A percentile compares a stretch with the other conserved stretches of the same genome.
Conservation (phyloP, 1,284 basidiomycete species). For the Tilletia walkeri region DNA sequence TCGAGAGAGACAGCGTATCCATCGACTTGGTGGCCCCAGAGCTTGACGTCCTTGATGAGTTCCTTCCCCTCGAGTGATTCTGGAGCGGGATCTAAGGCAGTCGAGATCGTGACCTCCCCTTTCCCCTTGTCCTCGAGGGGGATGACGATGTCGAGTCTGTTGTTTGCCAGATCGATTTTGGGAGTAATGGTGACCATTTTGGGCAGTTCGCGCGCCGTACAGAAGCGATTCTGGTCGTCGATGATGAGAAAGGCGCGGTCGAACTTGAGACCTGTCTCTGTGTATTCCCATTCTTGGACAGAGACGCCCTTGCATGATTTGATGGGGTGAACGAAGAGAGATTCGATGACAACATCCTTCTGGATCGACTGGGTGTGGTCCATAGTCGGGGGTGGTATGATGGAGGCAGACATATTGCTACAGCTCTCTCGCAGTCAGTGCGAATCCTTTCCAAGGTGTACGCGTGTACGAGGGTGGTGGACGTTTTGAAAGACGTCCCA, state of each 20-base stretch:
- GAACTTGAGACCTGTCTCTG: conserved; percentile 38
- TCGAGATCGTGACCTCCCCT: conserved; percentile 28
- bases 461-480: no score
- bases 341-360: conserved; percentile 26
- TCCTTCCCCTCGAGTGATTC: conserved; percentile 31
- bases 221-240: conserved; percentile 39
- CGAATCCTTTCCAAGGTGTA: no score
- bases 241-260: conserved; percentile 52
- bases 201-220: conserved; percentile 45
- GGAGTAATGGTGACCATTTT: conserved; percentile 49
- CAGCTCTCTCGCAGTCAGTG: no score
- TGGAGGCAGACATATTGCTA: not conserved
- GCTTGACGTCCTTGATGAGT: conserved; percentile 38
- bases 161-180: conserved; percentile 27
- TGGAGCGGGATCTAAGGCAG: conserved; percentile 31
- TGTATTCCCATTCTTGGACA: conserved; percentile 34
- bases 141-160: conserved; percentile 37
- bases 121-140: conserved; percentile 34
- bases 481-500: no score
- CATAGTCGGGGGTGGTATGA: conserved; percentile 15
- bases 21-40: conserved; percentile 39
- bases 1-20: conserved; percentile 42
- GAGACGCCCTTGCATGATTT: conserved; percentile 46
- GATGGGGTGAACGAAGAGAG: conserved; percentile 43
- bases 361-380: conserved; percentile 30